Percentiles rank a stretch among this genome's conserved stretches.
phyloP scores from a whole-genome alignment of 495 filamentous ascomycete species.

The Tetracladium setigerum region DNA sequence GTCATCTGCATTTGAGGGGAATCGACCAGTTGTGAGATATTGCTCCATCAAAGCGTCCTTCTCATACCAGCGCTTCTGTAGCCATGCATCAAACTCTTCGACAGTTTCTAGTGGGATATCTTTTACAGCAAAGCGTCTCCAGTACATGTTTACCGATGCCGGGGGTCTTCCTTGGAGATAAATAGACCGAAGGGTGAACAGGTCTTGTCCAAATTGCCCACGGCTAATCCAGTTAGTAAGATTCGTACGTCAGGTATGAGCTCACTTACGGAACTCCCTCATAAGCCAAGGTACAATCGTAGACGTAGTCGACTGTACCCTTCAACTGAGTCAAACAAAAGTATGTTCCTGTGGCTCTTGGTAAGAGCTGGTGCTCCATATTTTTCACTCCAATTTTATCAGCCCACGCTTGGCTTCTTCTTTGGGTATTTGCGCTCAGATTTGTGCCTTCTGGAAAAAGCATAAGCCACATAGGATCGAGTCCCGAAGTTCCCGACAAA shows the following conservation, averaged over 20 bases:
- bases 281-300: slow-evolving; percentile 82
- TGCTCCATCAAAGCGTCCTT: slow-evolving; percentile 71
- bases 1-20: slow-evolving; percentile 46
- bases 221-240: slow-evolving; percentile 34
- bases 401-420: slow-evolving; percentile 58
- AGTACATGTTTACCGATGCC: slow-evolving; percentile 81
- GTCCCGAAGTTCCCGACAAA: slow-evolving; percentile 38
- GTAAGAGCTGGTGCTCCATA: slow-evolving; percentile 59
- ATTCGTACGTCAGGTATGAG: background rate
- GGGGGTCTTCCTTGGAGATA: slow-evolving; percentile 73
- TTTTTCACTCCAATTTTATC: slow-evolving; percentile 60
- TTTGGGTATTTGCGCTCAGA: slow-evolving; percentile 54
- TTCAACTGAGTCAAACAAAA: slow-evolving; percentile 69
- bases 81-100: slow-evolving; percentile 64
- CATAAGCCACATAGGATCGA: slow-evolving; percentile 80
- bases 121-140: slow-evolving; percentile 60
- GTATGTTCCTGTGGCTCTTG: slow-evolving; percentile 66
- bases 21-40: slow-evolving; percentile 59
- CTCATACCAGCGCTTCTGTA: slow-evolving; percentile 67
- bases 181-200: slow-evolving; percentile 63
- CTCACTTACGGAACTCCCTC: slow-evolving; percentile 66
- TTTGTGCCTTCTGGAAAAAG: slow-evolving; percentile 85
- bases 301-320: slow-evolving; percentile 68
- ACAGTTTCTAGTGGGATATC: slow-evolving; percentile 59
- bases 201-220: slow-evolving; percentile 65